These are phyloP conservation scores for Metarhizium sp. DNA, from an alignment of 2,329 filamentous ascomycete genomes.

Conservation along the genomic window DNA sequence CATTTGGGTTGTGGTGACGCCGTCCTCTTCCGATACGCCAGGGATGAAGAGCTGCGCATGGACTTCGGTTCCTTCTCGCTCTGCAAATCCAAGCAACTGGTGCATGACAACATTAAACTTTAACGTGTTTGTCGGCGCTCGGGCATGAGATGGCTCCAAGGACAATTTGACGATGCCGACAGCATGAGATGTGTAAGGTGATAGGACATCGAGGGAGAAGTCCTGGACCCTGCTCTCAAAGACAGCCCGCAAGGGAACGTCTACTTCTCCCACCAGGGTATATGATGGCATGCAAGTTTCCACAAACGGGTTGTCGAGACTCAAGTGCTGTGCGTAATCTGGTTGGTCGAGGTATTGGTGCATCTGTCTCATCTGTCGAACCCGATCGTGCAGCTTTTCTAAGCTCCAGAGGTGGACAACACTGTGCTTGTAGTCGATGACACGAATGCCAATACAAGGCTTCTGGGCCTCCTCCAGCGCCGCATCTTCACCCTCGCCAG, in stretches of 20 bases:
- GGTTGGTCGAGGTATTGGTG: constrained; percentile 94
- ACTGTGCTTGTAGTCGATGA: constrained; percentile 80
- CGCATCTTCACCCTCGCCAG: constrained; percentile 73
- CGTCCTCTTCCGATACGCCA: constrained; percentile 78
- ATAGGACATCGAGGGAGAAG: constrained; percentile 82
- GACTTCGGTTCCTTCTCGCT: constrained; percentile 89
- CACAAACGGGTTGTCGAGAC: constrained; percentile 84
- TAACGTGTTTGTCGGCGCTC: constrained; percentile 81
- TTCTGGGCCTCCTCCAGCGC: constrained; percentile 74
- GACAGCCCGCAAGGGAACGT: constrained; percentile 84
- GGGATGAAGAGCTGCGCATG: constrained; percentile 96
- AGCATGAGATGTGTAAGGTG: constrained; percentile 83
- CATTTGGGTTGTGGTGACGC: constrained; percentile 91
- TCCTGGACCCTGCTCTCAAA: constrained; percentile 94
- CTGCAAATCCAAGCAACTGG: constrained; percentile 86
- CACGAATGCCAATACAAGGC: constrained; percentile 81
- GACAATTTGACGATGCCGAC: constrained; percentile 87
- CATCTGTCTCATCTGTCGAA: constrained; percentile 91
- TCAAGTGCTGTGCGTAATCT: constrained; percentile 88
- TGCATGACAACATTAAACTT: constrained; percentile 99
- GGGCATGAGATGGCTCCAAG: constrained; percentile 84
- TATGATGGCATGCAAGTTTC: constrained; percentile 88
- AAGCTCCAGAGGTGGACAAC: constrained; percentile 92
- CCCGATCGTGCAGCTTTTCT: constrained; percentile 79
- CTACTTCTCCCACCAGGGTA: constrained; percentile 84